phyloP scores from a whole-genome alignment of 1,284 basidiomycete species.

The Leccinum subspadiceum region DNA sequence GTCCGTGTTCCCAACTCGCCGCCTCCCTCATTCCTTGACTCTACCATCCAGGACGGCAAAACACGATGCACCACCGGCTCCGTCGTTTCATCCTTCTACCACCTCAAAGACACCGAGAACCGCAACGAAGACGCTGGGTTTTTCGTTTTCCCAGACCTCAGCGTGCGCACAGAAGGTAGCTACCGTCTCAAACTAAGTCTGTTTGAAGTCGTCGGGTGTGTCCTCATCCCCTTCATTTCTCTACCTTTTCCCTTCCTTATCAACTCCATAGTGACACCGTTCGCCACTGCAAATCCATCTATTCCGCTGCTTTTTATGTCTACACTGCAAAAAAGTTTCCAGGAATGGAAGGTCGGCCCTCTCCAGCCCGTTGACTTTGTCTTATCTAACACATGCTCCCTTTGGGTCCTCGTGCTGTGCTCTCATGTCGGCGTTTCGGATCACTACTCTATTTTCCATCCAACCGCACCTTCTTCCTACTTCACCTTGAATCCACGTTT shows the following conservation, averaged over 20 bases:
- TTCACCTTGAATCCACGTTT: conserved; percentile 3
- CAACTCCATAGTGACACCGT: conserved; percentile 62
- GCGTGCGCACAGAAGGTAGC: conserved; percentile 86
- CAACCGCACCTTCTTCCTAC: conserved; percentile 6
- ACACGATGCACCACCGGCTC: conserved; percentile 87
- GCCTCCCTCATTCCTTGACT: background rate
- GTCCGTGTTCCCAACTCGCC: conserved; percentile 35
- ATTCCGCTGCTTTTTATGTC: conserved; percentile 84
- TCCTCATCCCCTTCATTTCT: background rate
- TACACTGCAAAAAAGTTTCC: conserved; percentile 95
- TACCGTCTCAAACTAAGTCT: conserved; percentile 85
- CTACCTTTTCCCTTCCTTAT: conserved; percentile 5
- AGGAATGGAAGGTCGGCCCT: conserved; percentile 78
- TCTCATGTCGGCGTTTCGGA: conserved; percentile 18
- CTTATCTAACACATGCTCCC: conserved; percentile 23
- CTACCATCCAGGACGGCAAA: conserved; percentile 66
- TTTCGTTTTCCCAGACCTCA: conserved; percentile 88
- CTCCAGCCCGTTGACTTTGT: background rate
- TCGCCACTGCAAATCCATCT: conserved; percentile 85
- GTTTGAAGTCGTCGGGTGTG: conserved; percentile 91
- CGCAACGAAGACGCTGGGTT: conserved; percentile 84
- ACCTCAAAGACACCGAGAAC: conserved; percentile 89
- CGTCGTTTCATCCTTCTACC: conserved; percentile 91
- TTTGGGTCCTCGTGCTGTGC: conserved; percentile 12
- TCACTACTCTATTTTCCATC: conserved; percentile 20